Conservation (phyloP, 495 filamentous ascomycete species). For the Trichoderma erinaceum region DNA sequence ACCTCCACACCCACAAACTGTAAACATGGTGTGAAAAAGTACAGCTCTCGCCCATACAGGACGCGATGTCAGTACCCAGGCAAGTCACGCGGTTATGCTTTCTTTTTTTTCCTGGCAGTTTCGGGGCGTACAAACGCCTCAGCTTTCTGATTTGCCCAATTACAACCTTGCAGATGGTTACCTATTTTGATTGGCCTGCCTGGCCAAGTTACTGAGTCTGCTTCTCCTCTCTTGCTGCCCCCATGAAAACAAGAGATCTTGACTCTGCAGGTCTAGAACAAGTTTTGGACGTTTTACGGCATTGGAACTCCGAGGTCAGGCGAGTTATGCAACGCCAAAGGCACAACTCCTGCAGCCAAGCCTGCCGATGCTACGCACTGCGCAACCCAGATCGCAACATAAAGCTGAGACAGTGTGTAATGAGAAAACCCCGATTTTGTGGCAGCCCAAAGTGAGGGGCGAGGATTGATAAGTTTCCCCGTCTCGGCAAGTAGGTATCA, state of each 20-base stretch:
- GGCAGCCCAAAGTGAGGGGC: not conserved
- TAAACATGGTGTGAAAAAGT: not conserved
- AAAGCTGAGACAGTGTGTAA: not conserved
- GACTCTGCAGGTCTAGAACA: not conserved
- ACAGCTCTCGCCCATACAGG: not conserved
- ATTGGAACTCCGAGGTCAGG: not conserved
- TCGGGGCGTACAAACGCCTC: not conserved
- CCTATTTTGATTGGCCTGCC: not conserved
- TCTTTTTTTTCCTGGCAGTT: not conserved
- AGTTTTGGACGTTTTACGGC: not conserved
- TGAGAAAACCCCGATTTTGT: not conserved
- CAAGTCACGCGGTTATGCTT: not conserved
- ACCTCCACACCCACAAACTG: not conserved
- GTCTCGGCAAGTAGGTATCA: not conserved
- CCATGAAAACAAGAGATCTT: not conserved
- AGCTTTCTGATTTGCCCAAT: not conserved
- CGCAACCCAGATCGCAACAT: not conserved
- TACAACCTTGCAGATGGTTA: not conserved
- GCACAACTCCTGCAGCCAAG: constrained; percentile 3
- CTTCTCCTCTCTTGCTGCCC: not conserved
- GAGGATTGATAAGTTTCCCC: not conserved
- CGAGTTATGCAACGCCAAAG: not conserved
- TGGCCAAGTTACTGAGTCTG: not conserved
- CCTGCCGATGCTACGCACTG: not conserved
- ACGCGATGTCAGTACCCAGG: not conserved